Conservation (phyloP, 1,139 yeast genomes). For the Debaryomyces udenii region DNA sequence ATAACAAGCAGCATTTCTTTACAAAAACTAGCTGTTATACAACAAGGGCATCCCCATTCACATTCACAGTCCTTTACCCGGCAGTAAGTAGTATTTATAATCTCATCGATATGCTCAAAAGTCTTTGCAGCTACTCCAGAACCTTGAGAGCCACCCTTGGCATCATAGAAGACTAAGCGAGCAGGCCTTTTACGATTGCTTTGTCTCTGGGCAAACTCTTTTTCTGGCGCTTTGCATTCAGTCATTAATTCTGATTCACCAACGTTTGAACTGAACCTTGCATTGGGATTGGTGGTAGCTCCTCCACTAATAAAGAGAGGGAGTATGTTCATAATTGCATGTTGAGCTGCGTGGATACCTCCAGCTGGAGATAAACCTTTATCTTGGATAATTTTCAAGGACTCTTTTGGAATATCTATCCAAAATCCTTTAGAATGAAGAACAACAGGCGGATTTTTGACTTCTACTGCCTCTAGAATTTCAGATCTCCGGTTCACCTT, state of each 20-base stretch:
- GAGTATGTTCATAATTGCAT: constrained; percentile 75
- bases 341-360: constrained; percentile 97
- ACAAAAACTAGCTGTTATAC: constrained; percentile 80
- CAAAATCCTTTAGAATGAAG: constrained; percentile 80
- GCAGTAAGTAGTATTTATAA: constrained; percentile 60
- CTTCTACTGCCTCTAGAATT: constrained; percentile 90
- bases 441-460: constrained; percentile 80
- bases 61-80: constrained; percentile 72
- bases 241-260: constrained; percentile 74
- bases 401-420: constrained; percentile 76
- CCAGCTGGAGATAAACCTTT: constrained; percentile 76
- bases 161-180: constrained; percentile 78
- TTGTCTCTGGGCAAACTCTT: constrained; percentile 80
- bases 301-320: constrained; percentile 57
- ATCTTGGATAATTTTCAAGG: constrained; percentile 57
- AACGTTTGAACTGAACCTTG: constrained; percentile 50
- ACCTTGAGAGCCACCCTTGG: constrained; percentile 77
- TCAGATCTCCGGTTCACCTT: constrained; percentile 76
- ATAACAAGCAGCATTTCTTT: constrained; percentile 79
- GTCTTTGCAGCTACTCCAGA: constrained; percentile 80
- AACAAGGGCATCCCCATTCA: constrained; percentile 86
- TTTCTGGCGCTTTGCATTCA: constrained; percentile 96
- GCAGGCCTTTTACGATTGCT: constrained; percentile 79
- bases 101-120: constrained; percentile 71
- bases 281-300: constrained; percentile 42